Percentiles rank a stretch among this genome's conserved stretches.
These are phyloP conservation scores for Cytospora chrysosperma DNA, from an alignment of 2,329 filamentous ascomycete species.

Conservation along the genomic window DNA sequence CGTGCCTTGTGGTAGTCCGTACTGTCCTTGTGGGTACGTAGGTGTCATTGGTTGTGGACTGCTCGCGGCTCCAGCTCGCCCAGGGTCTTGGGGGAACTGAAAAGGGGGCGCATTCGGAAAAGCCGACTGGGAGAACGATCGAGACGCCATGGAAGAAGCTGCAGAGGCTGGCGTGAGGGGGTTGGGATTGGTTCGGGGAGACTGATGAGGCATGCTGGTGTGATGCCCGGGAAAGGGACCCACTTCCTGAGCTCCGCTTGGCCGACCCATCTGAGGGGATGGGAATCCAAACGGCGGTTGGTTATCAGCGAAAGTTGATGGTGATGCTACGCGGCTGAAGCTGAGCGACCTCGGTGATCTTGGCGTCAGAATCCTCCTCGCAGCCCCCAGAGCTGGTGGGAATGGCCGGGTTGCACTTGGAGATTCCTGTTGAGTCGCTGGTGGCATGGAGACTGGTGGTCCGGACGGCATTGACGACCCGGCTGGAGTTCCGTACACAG, in stretches of 20 bases:
- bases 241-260: slow-evolving; percentile 26
- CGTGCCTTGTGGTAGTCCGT: slow-evolving; percentile 17
- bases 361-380: slow-evolving; percentile 56
- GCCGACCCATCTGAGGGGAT: slow-evolving; percentile 26
- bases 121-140: slow-evolving; percentile 26
- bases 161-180: slow-evolving; percentile 6
- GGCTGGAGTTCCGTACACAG: slow-evolving; percentile 20
- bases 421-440: slow-evolving; percentile 22
- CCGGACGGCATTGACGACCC: slow-evolving; percentile 8
- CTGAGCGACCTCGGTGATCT: slow-evolving; percentile 57
- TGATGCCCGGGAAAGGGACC: slow-evolving; percentile 27
- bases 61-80: slow-evolving; percentile 6
- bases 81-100: slow-evolving; percentile 8
- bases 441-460: slow-evolving; percentile 21
- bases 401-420: slow-evolving; percentile 17
- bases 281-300: slow-evolving; percentile 31
- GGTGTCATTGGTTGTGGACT: slow-evolving; percentile 20
- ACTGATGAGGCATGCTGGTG: slow-evolving; percentile 13
- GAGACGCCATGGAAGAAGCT: slow-evolving; percentile 20
- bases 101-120: slow-evolving; percentile 18
- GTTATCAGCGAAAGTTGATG: slow-evolving; percentile 31
- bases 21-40: slow-evolving; percentile 21
- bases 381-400: slow-evolving; percentile 29
- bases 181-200: slow-evolving; percentile 12
- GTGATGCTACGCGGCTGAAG: slow-evolving; percentile 38